phyloP scores from a whole-genome alignment of 805 yeast species.

The Candida suzukii region DNA sequence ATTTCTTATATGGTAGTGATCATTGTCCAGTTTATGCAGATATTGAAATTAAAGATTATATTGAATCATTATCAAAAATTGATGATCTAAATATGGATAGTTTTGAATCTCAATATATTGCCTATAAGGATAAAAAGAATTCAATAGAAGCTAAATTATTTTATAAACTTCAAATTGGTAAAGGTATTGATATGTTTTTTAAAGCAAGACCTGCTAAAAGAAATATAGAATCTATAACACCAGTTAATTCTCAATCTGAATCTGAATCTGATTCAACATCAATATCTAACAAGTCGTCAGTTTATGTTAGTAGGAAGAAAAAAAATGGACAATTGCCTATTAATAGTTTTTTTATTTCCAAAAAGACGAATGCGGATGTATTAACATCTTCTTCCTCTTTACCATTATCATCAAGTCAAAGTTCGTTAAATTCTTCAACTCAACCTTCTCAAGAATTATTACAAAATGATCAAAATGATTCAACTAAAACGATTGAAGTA shows the following conservation, averaged over 20 bases:
- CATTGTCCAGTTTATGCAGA: slow-evolving; percentile 90
- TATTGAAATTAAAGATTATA: slow-evolving; percentile 24
- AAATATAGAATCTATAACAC: not conserved
- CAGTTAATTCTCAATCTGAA: not conserved
- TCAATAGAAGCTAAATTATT: slow-evolving; percentile 48
- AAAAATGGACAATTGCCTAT: slow-evolving; percentile 2
- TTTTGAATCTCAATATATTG: slow-evolving; percentile 2
- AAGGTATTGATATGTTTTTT: slow-evolving; percentile 25
- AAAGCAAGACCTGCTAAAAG: not conserved
- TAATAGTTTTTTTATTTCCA: slow-evolving; percentile 4
- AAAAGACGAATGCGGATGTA: not conserved
- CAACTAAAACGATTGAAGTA: slow-evolving; percentile 2
- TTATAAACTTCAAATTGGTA: slow-evolving; percentile 30
- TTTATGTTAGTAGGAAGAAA: slow-evolving; percentile 1
- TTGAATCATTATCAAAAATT: not conserved
- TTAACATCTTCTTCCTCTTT: not conserved
- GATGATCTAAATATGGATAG: not conserved
- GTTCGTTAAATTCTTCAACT: too few relatives aligned
- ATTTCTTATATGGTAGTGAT: slow-evolving; percentile 76
- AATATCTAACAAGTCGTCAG: not conserved
- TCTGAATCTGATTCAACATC: not conserved
- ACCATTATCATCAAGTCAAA: too few relatives aligned
- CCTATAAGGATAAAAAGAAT: slow-evolving; percentile 16
- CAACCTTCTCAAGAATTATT: too few relatives aligned
- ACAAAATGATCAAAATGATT: too few relatives aligned